Percentiles rank a stretch among this genome's conserved stretches.
Conservation (phyloP, 441 rosid species). For the Hura crepitans region DNA sequence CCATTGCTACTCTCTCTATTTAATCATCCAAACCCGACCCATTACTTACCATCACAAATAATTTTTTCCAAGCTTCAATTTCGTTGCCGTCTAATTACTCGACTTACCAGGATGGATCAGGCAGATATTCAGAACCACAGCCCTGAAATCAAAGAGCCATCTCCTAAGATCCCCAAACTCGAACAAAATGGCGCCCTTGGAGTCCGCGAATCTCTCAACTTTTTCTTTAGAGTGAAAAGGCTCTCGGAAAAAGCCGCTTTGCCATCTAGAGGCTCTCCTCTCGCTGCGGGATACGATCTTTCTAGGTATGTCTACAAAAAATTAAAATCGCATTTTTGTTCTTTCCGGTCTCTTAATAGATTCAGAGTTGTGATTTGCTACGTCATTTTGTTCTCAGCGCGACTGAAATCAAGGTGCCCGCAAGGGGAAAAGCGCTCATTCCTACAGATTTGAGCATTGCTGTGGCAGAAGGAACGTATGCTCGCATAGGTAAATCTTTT, state of each 20-base stretch:
- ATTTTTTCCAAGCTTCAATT: not conserved
- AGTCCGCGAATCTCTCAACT: not conserved
- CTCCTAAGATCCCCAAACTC: constrained; percentile 47
- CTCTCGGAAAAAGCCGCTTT: constrained; percentile 73
- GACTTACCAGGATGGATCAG: constrained; percentile 14
- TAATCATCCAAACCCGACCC: not conserved
- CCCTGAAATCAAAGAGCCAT: constrained; percentile 37
- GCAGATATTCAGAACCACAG: constrained; percentile 20
- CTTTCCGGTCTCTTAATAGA: not conserved
- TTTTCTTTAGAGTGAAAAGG: constrained; percentile 56
- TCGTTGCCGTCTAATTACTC: not conserved
- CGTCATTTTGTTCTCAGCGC: constrained; percentile 35
- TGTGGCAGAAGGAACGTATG: constrained; percentile 75
- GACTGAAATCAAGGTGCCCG: constrained; percentile 54
- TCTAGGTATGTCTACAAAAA: constrained; percentile 40
- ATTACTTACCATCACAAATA: not conserved
- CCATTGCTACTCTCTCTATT: constrained; percentile 8
- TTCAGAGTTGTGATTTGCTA: not conserved
- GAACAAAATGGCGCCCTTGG: constrained; percentile 31
- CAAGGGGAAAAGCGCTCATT: constrained; percentile 73
- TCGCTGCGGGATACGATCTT: constrained; percentile 85
- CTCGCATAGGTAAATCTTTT: constrained; percentile 53
- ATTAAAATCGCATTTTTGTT: not conserved
- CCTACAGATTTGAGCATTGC: constrained; percentile 80
- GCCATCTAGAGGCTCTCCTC: constrained; percentile 65